These are phyloP conservation scores for Paramecium sonneborni DNA, from an alignment of 73 alveolate genomes.

Conservation along the genomic window DNA sequence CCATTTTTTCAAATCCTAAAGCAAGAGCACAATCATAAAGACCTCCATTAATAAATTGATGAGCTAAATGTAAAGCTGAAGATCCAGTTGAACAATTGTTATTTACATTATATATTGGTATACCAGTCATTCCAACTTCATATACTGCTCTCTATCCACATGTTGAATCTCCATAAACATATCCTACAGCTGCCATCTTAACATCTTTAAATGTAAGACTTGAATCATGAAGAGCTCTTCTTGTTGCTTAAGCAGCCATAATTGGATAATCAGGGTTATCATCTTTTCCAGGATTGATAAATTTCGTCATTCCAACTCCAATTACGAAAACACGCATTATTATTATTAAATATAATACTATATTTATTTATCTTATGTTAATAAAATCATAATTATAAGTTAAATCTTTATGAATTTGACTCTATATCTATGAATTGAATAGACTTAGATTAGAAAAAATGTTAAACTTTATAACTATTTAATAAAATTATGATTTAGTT, in stretches of 20 bases:
- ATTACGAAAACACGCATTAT: constrained; percentile 79
- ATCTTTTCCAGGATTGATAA: constrained; percentile 80
- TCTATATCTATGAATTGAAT: too few species aligned
- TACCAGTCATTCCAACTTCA: constrained; percentile 88
- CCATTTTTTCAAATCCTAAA: constrained; percentile 89
- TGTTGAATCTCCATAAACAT: constrained; percentile 87
- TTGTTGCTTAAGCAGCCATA: constrained; percentile 76
- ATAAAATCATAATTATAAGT: too few species aligned
- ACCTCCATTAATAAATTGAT: constrained; percentile 71
- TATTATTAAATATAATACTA: too few species aligned
- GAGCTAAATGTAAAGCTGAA: constrained; percentile 79
- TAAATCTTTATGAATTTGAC: too few species aligned
- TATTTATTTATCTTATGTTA: too few species aligned
- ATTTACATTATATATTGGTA: constrained; percentile 84
- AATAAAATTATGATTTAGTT: too few species aligned
- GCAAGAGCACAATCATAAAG: constrained; percentile 82
- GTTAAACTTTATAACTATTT: too few species aligned
- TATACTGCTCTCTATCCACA: constrained; percentile 87
- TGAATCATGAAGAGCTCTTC: constrained; percentile 84
- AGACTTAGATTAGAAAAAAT: too few species aligned
- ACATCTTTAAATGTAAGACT: constrained; percentile 65
- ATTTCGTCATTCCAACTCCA: constrained; percentile 93
- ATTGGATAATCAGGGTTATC: constrained; percentile 79
- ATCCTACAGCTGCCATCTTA: constrained; percentile 80
- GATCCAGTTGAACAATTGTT: constrained; percentile 91